Conservation (phyloP, 73 alveolate genomes). For the Breviolum minutum region DNA sequence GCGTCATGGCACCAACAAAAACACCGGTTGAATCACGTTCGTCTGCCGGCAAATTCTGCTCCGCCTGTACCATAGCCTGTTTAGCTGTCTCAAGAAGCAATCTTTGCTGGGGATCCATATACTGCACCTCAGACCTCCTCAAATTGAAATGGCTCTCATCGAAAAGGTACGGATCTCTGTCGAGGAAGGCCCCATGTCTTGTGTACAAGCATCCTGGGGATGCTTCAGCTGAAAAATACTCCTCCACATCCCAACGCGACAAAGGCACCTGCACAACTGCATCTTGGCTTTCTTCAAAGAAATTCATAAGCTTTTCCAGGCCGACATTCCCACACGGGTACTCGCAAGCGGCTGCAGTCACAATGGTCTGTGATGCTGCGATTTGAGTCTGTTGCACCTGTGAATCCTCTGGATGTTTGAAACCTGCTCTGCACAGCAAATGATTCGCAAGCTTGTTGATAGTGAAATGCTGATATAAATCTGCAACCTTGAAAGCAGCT, state of each 20-base stretch:
- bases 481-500: too few relatives aligned
- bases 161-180: neutral
- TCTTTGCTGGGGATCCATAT: slow-evolving; percentile 73
- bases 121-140: neutral
- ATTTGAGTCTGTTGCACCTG: too few relatives aligned
- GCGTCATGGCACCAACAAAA: neutral
- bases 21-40: neutral
- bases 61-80: neutral
- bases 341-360: neutral
- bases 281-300: neutral
- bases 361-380: neutral
- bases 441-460: too few relatives aligned
- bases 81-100: neutral
- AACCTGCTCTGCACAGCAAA: too few relatives aligned
- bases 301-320: neutral
- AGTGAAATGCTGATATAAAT: too few relatives aligned
- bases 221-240: neutral
- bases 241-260: slow-evolving; percentile 29
- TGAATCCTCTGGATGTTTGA: too few relatives aligned
- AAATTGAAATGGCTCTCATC: neutral
- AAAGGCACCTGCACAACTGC: neutral
- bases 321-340: neutral
- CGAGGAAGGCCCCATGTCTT: slow-evolving; percentile 14
- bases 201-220: neutral
- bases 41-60: neutral